phyloP scores from a whole-genome alignment of 1,139 yeast species.

The Neolecta irregularis region DNA sequence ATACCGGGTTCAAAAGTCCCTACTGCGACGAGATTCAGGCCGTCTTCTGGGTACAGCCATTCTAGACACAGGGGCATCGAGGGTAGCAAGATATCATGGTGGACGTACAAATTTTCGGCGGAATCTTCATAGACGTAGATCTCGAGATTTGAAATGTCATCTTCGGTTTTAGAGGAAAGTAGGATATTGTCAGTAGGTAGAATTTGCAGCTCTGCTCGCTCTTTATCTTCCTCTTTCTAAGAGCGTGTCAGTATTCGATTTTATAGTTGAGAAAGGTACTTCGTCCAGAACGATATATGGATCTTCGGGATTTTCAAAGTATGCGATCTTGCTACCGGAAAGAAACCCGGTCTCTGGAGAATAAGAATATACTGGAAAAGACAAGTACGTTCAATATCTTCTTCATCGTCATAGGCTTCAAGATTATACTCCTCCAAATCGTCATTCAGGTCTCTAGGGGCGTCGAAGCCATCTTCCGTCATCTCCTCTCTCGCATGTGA shows the following conservation, averaged over 20 bases:
- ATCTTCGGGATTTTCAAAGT: slow-evolving; percentile 44
- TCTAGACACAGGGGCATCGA: slow-evolving; percentile 94
- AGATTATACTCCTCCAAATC: slow-evolving; percentile 73
- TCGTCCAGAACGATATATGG: slow-evolving; percentile 56
- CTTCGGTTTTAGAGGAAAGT: slow-evolving; percentile 89
- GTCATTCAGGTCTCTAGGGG: slow-evolving; percentile 37
- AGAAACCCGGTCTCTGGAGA: slow-evolving; percentile 22
- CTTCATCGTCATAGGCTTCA: slow-evolving; percentile 64
- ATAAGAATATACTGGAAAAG: not conserved
- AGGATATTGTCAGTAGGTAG: slow-evolving; percentile 82
- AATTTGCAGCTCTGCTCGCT: slow-evolving; percentile 68
- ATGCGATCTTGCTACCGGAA: slow-evolving; percentile 33
- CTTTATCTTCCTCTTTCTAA: slow-evolving; percentile 36
- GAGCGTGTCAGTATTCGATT: slow-evolving; percentile 21
- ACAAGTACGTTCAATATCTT: slow-evolving; percentile 17
- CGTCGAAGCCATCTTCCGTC: slow-evolving; percentile 23
- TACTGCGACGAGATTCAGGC: slow-evolving; percentile 69
- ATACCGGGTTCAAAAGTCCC: slow-evolving; percentile 97
- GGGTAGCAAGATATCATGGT: slow-evolving; percentile 93
- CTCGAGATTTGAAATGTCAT: slow-evolving; percentile 80
- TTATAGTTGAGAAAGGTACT: slow-evolving; percentile 25
- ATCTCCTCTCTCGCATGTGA: slow-evolving; percentile 51
- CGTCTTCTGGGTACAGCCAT: slow-evolving; percentile 60
- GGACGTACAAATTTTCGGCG: slow-evolving; percentile 65
- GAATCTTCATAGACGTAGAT: slow-evolving; percentile 81